Evolutionary conservation across 495 filamentous ascomycete species (phyloP), one percentile per base, ranked within the genome.

Genomic region (Podospora pseudopauciseta): DNA sequence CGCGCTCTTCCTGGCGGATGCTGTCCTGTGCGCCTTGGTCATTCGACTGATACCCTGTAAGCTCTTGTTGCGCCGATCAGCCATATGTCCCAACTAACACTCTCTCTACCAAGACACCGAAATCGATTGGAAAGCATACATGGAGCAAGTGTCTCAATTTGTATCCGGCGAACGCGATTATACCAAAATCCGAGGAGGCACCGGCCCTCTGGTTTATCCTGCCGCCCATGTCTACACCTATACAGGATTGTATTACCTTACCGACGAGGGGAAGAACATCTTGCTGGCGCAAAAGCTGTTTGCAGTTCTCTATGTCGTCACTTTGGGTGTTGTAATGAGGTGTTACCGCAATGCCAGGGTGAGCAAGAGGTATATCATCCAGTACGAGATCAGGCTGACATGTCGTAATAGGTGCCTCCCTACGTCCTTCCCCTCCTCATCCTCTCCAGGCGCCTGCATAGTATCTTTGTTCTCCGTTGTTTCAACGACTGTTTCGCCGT

Each of bases 71-170:
- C 39, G 39, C 39, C 7, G 2, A 16, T 16, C 39, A 49, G 39
- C 39, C 13, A 13, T 5, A 49, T 16, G 39, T 2, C 71, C 18
- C 64, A 54, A 67, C 30, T 62, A 27, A 62, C 30, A 55, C 2
- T 16, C 5, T n/a, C 54, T 26, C 15, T 7, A 55, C 61, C 30
- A 73, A 98, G 95, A 99, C 77, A 99, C 95, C 57, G 95, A 99
- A 77, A 99, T 99, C 74, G 95, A 99, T 79, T 99, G 95, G 95
- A 85, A 83, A 64, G 92, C 94, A 2, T 99, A 99, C 78, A 98
- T 98, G 94, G 85, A 97, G 72, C 95, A 99, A 72, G 81, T 97
- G 64, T 78, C 86, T 28, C 90, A 93, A 44, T 95, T 90, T 72
- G 75, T 92, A 30, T 81, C 85, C 6, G 95, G 95, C 60, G 94